Evolutionary conservation across 306 rosid genomes (phyloP), one percentile per base, ranked within the genome.

Genomic region (Begonia fuchsioides): DNA sequence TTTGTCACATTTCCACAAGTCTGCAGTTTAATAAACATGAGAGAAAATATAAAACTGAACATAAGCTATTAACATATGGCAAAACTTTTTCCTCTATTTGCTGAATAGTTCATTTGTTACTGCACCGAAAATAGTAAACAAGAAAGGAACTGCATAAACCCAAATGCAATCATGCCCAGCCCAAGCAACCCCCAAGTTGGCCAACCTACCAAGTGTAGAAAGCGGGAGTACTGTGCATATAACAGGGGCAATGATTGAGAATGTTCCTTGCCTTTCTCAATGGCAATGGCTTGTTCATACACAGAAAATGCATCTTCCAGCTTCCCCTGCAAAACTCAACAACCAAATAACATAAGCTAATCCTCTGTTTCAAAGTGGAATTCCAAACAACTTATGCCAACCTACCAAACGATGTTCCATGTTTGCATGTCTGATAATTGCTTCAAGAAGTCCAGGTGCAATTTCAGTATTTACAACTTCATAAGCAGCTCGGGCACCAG

Each of bases 361-460:
- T 15, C 43, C 60, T 40, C 35, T 15, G 13, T 44, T 7, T 32
- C 51, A 41, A 50, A 65, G 52, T 59, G 62, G 35, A 55, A 52
- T 17, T 47, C 41, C 20, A 32, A 40, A 50, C 19, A 63, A 67
- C 49, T 40, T 17, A 44, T 45, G 13, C 48, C 58, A 58, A 13
- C 94, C 59, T 75, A 86, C 98, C 98, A 86, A 55, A 43, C 98
- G 82, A 44, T 70, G 54, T 72, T 92, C 98, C 96, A 92, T 82
- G 65, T 82, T 92, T 57, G 94, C 93, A 52, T 92, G 98, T 63
- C 65, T 82, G 44, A 86, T 80, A 49, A 92, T 92, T 47, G 98
- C 98, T 80, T 92, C 98, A 46, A 92, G 85, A 57, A 92, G 96
- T 47, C 96, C 98, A 32, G 98, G 96, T 52, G 98, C 75, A 55